phyloP scores from a whole-genome alignment of 1,139 yeast genomes.

The Suhomyces taliae region DNA sequence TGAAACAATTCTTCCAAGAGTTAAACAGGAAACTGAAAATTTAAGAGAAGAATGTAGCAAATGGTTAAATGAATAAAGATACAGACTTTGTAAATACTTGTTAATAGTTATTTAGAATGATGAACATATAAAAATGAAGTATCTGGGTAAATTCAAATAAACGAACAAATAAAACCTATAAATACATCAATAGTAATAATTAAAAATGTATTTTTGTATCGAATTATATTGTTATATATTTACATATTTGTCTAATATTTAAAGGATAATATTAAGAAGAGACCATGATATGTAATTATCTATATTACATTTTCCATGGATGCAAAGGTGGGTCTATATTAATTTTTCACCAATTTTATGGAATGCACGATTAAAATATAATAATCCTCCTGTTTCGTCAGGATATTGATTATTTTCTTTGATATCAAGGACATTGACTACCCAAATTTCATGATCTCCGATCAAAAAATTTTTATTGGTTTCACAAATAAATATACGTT shows the following conservation, averaged over 20 bases:
- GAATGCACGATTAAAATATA: conserved; percentile 65
- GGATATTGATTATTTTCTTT: conserved; percentile 26
- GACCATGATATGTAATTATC: too few relatives aligned
- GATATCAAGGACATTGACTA: conserved; percentile 65
- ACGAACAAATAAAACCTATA: too few relatives aligned
- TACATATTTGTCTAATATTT: too few relatives aligned
- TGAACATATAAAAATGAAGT: too few relatives aligned
- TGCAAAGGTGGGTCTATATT: not conserved
- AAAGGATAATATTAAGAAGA: not conserved
- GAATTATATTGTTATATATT: too few relatives aligned
- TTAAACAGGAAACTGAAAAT: conserved; percentile 21
- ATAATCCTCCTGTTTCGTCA: conserved; percentile 52
- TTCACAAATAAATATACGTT: conserved; percentile 64
- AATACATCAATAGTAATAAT: too few relatives aligned
- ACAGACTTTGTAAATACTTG: too few relatives aligned
- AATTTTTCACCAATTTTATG: conserved; percentile 53
- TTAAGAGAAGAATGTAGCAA: conserved; percentile 11
- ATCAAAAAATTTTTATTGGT: conserved; percentile 54
- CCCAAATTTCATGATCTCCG: conserved; percentile 88
- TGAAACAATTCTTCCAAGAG: conserved; percentile 38
- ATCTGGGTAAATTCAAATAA: too few relatives aligned
- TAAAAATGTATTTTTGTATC: too few relatives aligned
- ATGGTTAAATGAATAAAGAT: conserved; percentile 8
- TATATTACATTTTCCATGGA: not conserved
- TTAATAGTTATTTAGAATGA: too few relatives aligned